Evolutionary conservation across 306 rosid species (phyloP), one percentile per base, ranked within the genome.

Genomic region (Chamaecrista fasciculata): DNA sequence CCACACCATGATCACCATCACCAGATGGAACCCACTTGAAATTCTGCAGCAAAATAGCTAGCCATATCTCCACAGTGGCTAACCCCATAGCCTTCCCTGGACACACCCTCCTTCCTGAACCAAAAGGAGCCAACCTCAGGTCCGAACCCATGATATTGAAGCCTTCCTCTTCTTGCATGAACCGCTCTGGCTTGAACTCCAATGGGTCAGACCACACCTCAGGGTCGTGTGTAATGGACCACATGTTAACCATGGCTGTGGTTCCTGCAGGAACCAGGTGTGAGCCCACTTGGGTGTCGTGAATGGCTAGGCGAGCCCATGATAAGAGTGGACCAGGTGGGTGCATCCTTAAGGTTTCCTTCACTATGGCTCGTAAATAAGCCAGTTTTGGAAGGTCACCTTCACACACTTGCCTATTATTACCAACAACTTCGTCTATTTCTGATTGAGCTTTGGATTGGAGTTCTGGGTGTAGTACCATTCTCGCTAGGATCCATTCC

Each of bases 311-410:
- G 37, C 97, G 64, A 1, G 97, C 97, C 97, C 97, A 91, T 0
- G 96, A 91, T 15, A 91, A 85, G 6, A 91, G 91, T 0, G 97
- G 97, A 0, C 97, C 97, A 0, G 97, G 97, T 8, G 97, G 93
- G 79, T 91, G 97, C 82, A 84, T 69, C 76, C 97, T 81, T n/a
- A 91, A 62, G 29, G 89, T 76, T 81, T 91, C 97, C 68, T 88
- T 91, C 50, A 91, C 95, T 14, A 91, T 79, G 82, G 80, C 92
- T 7, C 69, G 78, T 20, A 91, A 80, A 58, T 86, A 91, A 11
- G 75, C 84, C n/a, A 91, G 89, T n/a, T 83, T 82, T 0, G 81
- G 81, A 64, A 91, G 80, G 83, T 91, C 96, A 0, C 53, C 42
- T 33, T 88, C 88, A 0, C 69, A 69, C 18, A 91, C 86, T 1